A percentile compares a stretch with the other conserved stretches of the same genome.
phyloP scores from a whole-genome alignment of 495 filamentous ascomycete genomes.

The Aspergillus coremiiformis region DNA sequence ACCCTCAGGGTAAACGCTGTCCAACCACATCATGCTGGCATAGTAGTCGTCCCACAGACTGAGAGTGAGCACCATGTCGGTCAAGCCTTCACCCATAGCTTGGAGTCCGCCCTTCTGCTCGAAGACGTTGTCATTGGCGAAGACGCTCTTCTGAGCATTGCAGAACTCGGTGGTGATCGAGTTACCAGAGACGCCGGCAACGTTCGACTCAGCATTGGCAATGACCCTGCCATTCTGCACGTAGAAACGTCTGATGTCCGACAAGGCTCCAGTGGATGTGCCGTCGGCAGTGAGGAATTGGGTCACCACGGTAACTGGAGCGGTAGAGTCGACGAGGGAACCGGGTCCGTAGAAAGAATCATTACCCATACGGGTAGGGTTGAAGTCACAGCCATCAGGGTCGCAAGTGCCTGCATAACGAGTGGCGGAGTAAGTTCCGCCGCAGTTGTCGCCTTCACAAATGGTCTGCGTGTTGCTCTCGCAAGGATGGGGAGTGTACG shows the following conservation, averaged over 20 bases:
- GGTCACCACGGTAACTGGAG: slow-evolving; percentile 58
- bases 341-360: slow-evolving; percentile 53
- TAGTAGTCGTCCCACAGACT: slow-evolving; percentile 73
- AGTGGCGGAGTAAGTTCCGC: slow-evolving; percentile 30
- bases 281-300: slow-evolving; percentile 54
- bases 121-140: slow-evolving; percentile 53
- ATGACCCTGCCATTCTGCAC: slow-evolving; percentile 59
- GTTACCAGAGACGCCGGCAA: slow-evolving; percentile 44
- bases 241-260: slow-evolving; percentile 61
- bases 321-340: slow-evolving; percentile 53
- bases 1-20: slow-evolving; percentile 62
- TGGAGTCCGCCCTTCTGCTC: slow-evolving; percentile 48
- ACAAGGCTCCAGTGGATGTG: slow-evolving; percentile 44
- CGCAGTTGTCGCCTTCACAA: slow-evolving; percentile 52
- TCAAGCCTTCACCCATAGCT: slow-evolving; percentile 50
- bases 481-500: slow-evolving; percentile 58
- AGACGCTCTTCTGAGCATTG: slow-evolving; percentile 45
- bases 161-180: slow-evolving; percentile 56
- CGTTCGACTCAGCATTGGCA: slow-evolving; percentile 46
- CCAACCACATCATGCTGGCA: slow-evolving; percentile 78
- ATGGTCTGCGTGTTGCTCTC: slow-evolving; percentile 42
- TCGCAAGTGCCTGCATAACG: slow-evolving; percentile 54
- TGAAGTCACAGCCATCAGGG: slow-evolving; percentile 70
- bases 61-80: slow-evolving; percentile 67
- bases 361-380: slow-evolving; percentile 60